These are phyloP conservation scores for Aspergillus niger DNA, from an alignment of 2,329 filamentous ascomycete genomes.

Conservation along the genomic window DNA sequence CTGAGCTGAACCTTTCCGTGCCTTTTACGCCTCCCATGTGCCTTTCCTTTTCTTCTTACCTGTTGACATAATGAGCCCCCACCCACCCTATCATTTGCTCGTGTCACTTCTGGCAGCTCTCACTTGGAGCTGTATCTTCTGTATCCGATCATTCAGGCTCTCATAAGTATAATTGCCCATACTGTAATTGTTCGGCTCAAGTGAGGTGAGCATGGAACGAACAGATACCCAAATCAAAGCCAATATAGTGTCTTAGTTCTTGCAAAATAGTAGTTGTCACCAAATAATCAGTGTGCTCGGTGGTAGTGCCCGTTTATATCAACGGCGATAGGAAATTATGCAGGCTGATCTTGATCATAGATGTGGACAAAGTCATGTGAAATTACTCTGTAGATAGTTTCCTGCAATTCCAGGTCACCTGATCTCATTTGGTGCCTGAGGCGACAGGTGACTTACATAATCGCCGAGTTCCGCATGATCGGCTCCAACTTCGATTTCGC, in stretches of 20 bases:
- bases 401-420: slow-evolving; percentile 4
- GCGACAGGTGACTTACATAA: slow-evolving; percentile 30
- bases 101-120: not conserved
- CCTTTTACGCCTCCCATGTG: slow-evolving; percentile 13
- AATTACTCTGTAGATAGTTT: too few species aligned
- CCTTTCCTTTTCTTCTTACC: not conserved
- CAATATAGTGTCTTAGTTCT: not conserved
- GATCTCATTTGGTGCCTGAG: slow-evolving; percentile 25
- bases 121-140: not conserved
- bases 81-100: not conserved
- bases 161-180: not conserved
- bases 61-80: not conserved
- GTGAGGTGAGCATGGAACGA: not conserved
- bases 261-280: not conserved
- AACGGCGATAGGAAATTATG: too few species aligned
- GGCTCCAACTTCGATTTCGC: slow-evolving; percentile 40
- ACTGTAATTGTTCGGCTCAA: not conserved
- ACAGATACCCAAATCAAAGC: not conserved
- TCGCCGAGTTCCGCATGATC: slow-evolving; percentile 34
- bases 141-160: not conserved
- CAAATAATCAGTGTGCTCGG: too few species aligned
- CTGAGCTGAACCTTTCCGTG: not conserved
- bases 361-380: too few species aligned
- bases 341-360: too few species aligned
- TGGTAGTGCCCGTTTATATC: too few species aligned